Evolutionary conservation across 1,139 yeast genomes (phyloP).

Genomic region (Taiozyma sp.): DNA sequence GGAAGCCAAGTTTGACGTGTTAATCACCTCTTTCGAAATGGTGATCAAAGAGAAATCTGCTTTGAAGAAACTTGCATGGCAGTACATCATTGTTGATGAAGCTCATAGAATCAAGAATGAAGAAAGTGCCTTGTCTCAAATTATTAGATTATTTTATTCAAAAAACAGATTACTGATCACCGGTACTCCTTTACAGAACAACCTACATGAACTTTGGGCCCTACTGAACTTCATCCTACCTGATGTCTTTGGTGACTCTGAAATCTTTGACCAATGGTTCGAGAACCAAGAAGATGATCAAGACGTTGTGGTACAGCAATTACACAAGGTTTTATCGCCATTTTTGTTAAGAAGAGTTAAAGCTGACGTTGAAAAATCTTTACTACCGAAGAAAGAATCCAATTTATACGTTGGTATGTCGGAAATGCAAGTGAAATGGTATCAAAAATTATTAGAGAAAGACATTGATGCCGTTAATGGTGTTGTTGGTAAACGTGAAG

Average conservation of each 20-base stretch:
- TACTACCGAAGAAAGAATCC: conserved; percentile 69
- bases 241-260: conserved; percentile 73
- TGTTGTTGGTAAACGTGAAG: conserved; percentile 69
- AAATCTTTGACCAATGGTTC: conserved; percentile 74
- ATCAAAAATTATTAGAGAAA: conserved; percentile 68
- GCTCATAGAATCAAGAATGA: conserved; percentile 82
- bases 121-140: conserved; percentile 69
- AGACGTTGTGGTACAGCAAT: conserved; percentile 72
- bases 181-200: conserved; percentile 80
- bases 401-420: conserved; percentile 72
- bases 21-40: conserved; percentile 72
- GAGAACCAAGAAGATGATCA: conserved; percentile 38
- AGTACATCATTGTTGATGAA: conserved; percentile 73
- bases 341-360: conserved; percentile 71
- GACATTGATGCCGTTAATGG: conserved; percentile 85
- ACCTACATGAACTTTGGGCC: conserved; percentile 79
- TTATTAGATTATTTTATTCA: conserved; percentile 68
- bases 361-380: conserved; percentile 73
- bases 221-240: conserved; percentile 69
- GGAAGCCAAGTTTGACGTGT: conserved; percentile 65
- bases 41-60: conserved; percentile 69
- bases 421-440: conserved; percentile 75
- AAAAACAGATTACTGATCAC: conserved; percentile 67
- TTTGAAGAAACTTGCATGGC: conserved; percentile 64
- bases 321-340: conserved; percentile 83